phyloP scores from a whole-genome alignment of 345 rosid genomes.

The Syzygium aromaticum region DNA sequence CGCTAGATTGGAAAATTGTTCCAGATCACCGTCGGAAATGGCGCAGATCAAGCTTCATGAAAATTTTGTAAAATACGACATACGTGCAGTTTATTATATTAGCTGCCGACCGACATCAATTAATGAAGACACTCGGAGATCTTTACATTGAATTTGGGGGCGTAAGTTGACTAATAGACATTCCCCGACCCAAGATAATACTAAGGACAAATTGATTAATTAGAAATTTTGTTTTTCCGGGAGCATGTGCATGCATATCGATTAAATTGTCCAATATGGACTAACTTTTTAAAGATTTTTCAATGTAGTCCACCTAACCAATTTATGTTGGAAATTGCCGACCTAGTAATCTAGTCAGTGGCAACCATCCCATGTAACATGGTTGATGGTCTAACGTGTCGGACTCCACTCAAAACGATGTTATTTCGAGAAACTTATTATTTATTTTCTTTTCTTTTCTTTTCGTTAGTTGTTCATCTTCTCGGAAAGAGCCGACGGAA shows the following conservation, averaged over 20 bases:
- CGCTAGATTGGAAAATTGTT: not conserved
- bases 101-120: not conserved
- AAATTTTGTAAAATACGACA: not conserved
- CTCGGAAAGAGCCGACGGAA: not conserved
- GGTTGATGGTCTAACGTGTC: fast-evolving
- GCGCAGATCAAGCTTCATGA: not conserved
- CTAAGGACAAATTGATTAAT: no score
- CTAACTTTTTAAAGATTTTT: not conserved
- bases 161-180: not conserved
- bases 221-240: no score
- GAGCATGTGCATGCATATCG: no score
- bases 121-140: not conserved
- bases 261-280: no score
- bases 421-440: not conserved
- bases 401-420: not conserved
- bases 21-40: not conserved
- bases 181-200: not conserved
- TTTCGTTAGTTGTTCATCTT: not conserved
- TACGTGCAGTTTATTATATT: not conserved
- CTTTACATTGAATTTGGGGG: not conserved
- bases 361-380: not conserved
- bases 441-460: not conserved
- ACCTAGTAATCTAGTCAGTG: not conserved
- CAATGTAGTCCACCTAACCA: not conserved
- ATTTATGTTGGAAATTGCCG: not conserved